A percentile compares a stretch with the other conserved stretches of the same genome.
Conservation (phyloP, 139 green algal genomes). For the Mesostigma viride region DNA sequence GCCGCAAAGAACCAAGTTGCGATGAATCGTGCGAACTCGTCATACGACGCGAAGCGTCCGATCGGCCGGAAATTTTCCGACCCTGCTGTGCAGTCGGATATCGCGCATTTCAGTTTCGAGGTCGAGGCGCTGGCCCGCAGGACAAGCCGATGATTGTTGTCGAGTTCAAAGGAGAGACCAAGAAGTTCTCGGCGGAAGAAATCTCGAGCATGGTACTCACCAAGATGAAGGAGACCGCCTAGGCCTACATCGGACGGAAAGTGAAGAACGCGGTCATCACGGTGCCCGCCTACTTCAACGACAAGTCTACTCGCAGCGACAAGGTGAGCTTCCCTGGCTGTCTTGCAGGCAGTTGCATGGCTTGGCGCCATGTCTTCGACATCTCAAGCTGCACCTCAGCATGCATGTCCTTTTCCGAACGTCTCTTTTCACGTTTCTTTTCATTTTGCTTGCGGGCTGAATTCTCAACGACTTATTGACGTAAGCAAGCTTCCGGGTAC, state of each 20-base stretch:
- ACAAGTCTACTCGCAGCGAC: constrained; percentile 4
- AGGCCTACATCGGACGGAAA: constrained; percentile 52
- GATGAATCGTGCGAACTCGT: constrained; percentile 82
- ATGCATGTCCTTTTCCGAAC: no score
- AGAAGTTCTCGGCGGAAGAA: constrained; percentile 87
- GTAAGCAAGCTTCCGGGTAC: no score
- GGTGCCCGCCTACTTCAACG: constrained; percentile 46
- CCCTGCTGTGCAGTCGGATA: constrained; percentile 68
- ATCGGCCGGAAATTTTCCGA: constrained; percentile 86
- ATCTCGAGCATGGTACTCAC: constrained; percentile 89
- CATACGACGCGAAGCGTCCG: constrained; percentile 93
- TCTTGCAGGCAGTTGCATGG: no score
- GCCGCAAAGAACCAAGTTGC: constrained; percentile 89
- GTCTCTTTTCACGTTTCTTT: no score
- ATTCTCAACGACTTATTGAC: no score
- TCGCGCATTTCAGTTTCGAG: constrained; percentile 79
- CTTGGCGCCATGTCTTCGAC: no score
- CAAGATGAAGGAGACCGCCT: constrained; percentile 95
- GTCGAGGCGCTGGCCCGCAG: no score
- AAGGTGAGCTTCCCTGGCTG: no score
- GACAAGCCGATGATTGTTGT: constrained; percentile 86
- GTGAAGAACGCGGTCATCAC: constrained; percentile 90
- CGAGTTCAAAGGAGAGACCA: constrained; percentile 82
- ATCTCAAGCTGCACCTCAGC: no score
- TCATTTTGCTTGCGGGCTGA: no score